phyloP scores from a whole-genome alignment of 2,329 filamentous ascomycete species.

The Aureobasidium sp. region DNA sequence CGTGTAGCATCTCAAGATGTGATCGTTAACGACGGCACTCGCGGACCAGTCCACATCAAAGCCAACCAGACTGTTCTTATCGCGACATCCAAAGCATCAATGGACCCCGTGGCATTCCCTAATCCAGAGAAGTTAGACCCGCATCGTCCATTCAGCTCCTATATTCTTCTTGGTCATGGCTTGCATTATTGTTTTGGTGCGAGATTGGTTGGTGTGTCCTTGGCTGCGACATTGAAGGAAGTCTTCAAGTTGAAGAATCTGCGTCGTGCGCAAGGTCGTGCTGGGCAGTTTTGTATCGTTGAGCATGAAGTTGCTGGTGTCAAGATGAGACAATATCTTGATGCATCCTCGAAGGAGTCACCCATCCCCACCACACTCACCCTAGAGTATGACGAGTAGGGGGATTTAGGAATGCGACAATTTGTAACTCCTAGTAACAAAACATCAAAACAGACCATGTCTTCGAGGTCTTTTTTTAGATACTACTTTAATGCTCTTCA shows the following conservation, averaged over 20 bases:
- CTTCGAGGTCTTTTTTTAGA: not conserved
- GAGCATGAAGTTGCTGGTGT: conserved; percentile 43
- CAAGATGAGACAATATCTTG: conserved; percentile 43
- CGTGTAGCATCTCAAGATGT: conserved; percentile 41
- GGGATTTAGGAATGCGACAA: too few relatives aligned
- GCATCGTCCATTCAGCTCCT: conserved; percentile 34
- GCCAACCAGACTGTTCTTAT: conserved; percentile 38
- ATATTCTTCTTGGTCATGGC: conserved; percentile 35
- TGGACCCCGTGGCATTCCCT: conserved; percentile 37
- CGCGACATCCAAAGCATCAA: conserved; percentile 38
- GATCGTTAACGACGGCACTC: conserved; percentile 39
- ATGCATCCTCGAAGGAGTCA: conserved; percentile 41
- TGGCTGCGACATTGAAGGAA: conserved; percentile 39
- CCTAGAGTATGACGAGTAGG: conserved; percentile 35
- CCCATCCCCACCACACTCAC: conserved; percentile 40
- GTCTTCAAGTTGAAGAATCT: conserved; percentile 41
- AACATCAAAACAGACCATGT: too few relatives aligned
- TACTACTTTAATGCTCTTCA: not conserved
- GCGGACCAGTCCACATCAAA: conserved; percentile 42
- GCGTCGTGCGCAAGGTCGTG: conserved; percentile 31
- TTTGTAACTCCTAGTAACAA: too few relatives aligned
- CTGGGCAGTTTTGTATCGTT: conserved; percentile 37
- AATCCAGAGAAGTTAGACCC: conserved; percentile 39
- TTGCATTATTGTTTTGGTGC: conserved; percentile 38
- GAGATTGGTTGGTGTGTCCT: conserved; percentile 32